Conservation (phyloP, 2,329 filamentous ascomycete genomes). For the Rugonectria rugulosa region DNA sequence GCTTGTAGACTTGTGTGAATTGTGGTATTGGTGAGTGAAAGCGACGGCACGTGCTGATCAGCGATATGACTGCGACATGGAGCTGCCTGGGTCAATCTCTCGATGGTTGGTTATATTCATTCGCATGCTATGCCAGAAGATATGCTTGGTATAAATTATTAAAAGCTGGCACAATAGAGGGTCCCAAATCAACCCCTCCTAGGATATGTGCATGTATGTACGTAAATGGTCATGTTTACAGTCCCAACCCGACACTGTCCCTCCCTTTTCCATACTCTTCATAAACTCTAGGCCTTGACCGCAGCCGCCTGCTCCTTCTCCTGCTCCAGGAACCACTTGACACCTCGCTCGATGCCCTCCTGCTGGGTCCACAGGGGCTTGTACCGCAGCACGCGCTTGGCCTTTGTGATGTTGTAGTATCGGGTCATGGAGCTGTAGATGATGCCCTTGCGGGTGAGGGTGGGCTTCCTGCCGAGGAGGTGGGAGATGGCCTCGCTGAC, state of each 20-base stretch:
- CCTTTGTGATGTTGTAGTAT: slow-evolving; percentile 81
- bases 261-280: not conserved
- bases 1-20: slow-evolving; percentile 13
- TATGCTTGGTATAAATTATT: not conserved
- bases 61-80: too few species aligned
- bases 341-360: slow-evolving; percentile 66
- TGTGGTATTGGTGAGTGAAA: too few species aligned
- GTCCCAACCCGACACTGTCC: too few species aligned
- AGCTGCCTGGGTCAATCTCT: too few species aligned
- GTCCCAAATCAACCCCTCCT: not conserved
- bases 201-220: slow-evolving; percentile 11
- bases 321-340: slow-evolving; percentile 63
- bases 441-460: slow-evolving; percentile 66
- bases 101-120: not conserved
- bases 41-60: too few species aligned
- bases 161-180: not conserved
- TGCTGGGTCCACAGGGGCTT: slow-evolving; percentile 70
- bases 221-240: not conserved
- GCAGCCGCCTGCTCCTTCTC: slow-evolving; percentile 46
- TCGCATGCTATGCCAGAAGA: not conserved
- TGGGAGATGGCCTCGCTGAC: slow-evolving; percentile 60
- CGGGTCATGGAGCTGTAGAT: slow-evolving; percentile 76
- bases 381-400: slow-evolving; percentile 74
- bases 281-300: slow-evolving; percentile 35
- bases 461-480: slow-evolving; percentile 60